Base-by-base conservation (phyloP, 345 rosid species). In the Ceriops tagal region DNA sequence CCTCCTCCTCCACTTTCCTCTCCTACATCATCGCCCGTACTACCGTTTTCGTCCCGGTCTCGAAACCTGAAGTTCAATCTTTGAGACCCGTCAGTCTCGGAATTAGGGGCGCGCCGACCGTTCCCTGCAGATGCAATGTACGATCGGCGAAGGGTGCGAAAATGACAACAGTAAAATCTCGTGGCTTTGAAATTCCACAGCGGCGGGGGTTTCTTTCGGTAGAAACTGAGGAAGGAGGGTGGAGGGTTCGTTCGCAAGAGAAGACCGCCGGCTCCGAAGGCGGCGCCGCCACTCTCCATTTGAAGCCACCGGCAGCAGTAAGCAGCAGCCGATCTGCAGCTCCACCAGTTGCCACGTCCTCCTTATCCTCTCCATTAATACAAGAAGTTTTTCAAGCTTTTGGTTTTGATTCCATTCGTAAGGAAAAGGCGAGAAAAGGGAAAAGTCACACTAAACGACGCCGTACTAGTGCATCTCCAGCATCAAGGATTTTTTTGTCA, bases 261-360 rank as follows among this genome's bases (percentile, higher is more conserved):
- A 21, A 55, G 15, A 2, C 64, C 68, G 13, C 35, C 65, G 24
- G 8, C 30, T 39, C 58, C 68, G 51, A 30, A 30, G 58, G 28
- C 37, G 10, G 18, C 34, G 58, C 20, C 60, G 26, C 21, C 68
- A 28, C 60, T 79, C 64, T 67, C 83, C 85, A 76, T 75, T 67
- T 43, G 69, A 53, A 58, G 43, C 59, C 61, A 19, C 57, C 51
- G 30, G 11, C 43, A n/a, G 15, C 32, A 53, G 52, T 22, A 15
- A 37, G 53, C 63, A 37, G 28, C 22, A 27, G 27, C 20, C 16
- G 46, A 21, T 27, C n/a, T 64, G 77, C 55, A 60, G 77, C 68
- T 67, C 24, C 68, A 70, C 83, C 85, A 79, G 81, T 65, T 59
- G 83, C 82, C 83, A 74, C 83, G 77, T 75, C 72, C 32, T 71